Evolutionary conservation across 805 yeast species (phyloP).

Genomic region (Kazachstania taianensis): DNA sequence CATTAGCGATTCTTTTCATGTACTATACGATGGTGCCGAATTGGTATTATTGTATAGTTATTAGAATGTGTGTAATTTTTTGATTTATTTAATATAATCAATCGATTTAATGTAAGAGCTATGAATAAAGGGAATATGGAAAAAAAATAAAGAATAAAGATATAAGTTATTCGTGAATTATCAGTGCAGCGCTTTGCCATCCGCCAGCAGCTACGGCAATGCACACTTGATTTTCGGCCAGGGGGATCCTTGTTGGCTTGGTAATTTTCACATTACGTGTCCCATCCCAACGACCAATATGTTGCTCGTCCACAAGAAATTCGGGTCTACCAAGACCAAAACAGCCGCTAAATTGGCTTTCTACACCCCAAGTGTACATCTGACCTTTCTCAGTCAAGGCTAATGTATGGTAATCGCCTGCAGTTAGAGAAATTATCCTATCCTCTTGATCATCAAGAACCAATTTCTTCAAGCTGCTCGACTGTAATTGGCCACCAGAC

Average conservation of each 20-base stretch:
- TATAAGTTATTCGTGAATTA: conserved; percentile 19
- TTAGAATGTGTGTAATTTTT: too few species aligned
- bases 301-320: conserved; percentile 12
- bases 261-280: conserved; percentile 27
- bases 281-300: conserved; percentile 27
- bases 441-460: conserved; percentile 30
- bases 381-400: conserved; percentile 54
- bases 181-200: conserved; percentile 69
- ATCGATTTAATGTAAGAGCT: too few species aligned
- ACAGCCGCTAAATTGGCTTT: conserved; percentile 54
- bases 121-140: too few species aligned
- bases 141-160: too few species aligned
- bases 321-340: conserved; percentile 48
- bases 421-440: conserved; percentile 44
- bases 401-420: conserved; percentile 64
- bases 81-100: too few species aligned
- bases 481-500: conserved; percentile 10
- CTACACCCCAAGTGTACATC: conserved; percentile 58
- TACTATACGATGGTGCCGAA: too few species aligned
- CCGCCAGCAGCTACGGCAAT: conserved; percentile 64
- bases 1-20: too few species aligned
- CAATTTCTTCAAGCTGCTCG: conserved; percentile 8
- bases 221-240: conserved; percentile 35
- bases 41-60: too few species aligned
- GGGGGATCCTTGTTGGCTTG: conserved; percentile 35